These are phyloP conservation scores for Aspergillus neoniger DNA, from an alignment of 2,329 filamentous ascomycete genomes.

Conservation along the genomic window DNA sequence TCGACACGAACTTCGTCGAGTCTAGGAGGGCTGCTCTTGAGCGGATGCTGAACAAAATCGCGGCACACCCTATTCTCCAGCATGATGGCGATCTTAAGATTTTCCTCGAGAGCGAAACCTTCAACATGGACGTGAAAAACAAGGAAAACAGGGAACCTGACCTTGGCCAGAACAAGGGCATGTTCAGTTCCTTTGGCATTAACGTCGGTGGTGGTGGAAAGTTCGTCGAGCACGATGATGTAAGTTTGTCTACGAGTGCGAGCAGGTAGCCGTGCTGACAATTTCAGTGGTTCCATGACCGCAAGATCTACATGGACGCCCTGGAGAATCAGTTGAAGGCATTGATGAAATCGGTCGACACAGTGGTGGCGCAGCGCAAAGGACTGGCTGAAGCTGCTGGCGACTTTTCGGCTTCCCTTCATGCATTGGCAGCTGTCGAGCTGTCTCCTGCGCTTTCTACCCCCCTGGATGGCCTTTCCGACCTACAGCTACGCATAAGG, in stretches of 20 bases:
- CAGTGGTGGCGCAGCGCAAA: conserved; percentile 87
- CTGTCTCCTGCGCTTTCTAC: conserved; percentile 84
- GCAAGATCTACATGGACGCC: conserved; percentile 89
- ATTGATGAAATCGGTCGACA: conserved; percentile 89
- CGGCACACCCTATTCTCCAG: conserved; percentile 83
- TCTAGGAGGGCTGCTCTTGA: conserved; percentile 86
- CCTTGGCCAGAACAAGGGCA: conserved; percentile 85
- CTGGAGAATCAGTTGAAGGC: conserved; percentile 88
- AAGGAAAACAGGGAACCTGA: conserved; percentile 89
- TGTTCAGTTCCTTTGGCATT: conserved; percentile 82
- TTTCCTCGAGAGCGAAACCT: conserved; percentile 93
- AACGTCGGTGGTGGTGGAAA: conserved; percentile 75
- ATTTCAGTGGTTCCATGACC: conserved; percentile 90
- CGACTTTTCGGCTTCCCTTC: conserved; percentile 91
- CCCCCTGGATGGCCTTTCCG: conserved; percentile 86
- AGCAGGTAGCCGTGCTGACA: conserved; percentile 23
- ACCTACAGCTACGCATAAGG: conserved; percentile 88
- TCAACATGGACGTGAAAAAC: conserved; percentile 96
- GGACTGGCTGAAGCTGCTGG: conserved; percentile 89
- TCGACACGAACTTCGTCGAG: conserved; percentile 96
- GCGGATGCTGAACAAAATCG: conserved; percentile 97
- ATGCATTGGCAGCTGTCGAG: conserved; percentile 88
- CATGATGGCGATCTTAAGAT: conserved; percentile 93
- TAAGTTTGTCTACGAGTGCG: conserved; percentile 47
- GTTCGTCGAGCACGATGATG: conserved; percentile 97